These are phyloP conservation scores for Immersiporthe knoxdaviesiana DNA, from an alignment of 2,329 filamentous ascomycete species.

Conservation along the genomic window DNA sequence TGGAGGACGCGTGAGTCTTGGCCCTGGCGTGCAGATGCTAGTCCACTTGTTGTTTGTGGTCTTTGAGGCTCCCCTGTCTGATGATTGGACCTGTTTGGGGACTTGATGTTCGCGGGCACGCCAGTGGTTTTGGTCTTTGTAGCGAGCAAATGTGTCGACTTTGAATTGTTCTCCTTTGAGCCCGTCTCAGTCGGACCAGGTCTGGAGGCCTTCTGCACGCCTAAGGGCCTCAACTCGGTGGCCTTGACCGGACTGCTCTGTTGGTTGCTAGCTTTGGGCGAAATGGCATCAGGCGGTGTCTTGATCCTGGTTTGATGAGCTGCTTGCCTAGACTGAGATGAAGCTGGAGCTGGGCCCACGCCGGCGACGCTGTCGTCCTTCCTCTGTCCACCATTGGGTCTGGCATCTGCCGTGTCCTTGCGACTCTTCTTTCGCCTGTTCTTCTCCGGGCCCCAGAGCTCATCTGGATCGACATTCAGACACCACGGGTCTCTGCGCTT, in stretches of 20 bases:
- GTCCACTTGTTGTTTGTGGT: neutral
- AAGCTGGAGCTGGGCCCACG: neutral
- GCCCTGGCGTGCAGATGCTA: neutral
- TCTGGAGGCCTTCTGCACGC: neutral
- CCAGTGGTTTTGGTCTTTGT: neutral
- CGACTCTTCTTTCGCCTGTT: slow-evolving; percentile 1
- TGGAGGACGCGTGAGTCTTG: neutral
- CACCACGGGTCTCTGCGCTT: neutral
- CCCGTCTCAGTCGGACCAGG: neutral
- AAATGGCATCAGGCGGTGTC: neutral
- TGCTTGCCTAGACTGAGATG: neutral
- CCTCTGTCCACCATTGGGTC: neutral
- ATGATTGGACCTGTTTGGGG: neutral
- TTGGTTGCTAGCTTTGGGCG: neutral
- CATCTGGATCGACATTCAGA: slow-evolving; percentile 1
- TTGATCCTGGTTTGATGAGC: neutral
- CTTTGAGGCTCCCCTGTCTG: neutral
- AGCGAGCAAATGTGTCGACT: neutral
- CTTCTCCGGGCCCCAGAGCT: neutral
- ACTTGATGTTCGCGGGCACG: neutral
- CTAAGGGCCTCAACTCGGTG: neutral
- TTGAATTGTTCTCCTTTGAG: neutral
- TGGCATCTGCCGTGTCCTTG: neutral
- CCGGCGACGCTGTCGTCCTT: neutral
- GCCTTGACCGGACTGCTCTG: neutral